A percentile compares a stretch with the other conserved stretches of the same genome.
These are phyloP conservation scores for Elsinoe batatas DNA, from an alignment of 2,329 filamentous ascomycete species.

Conservation along the genomic window DNA sequence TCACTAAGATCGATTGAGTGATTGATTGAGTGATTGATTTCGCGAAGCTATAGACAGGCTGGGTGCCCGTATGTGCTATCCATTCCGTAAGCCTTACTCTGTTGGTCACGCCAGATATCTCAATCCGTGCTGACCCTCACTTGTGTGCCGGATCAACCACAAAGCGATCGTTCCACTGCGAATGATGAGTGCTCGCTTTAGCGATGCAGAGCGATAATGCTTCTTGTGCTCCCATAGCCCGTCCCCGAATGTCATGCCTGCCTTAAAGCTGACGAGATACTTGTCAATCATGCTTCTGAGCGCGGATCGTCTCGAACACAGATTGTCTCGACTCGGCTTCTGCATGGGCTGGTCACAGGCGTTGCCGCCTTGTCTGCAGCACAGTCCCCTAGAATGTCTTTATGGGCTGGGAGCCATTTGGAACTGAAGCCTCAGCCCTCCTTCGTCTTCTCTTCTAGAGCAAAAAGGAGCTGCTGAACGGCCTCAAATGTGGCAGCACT, in stretches of 20 bases:
- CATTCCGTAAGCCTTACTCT: neutral
- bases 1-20: too few relatives aligned
- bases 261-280: neutral
- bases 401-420: too few relatives aligned
- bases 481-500: too few relatives aligned
- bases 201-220: neutral
- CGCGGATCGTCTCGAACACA: too few relatives aligned
- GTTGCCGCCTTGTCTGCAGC: too few relatives aligned
- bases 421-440: too few relatives aligned
- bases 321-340: too few relatives aligned
- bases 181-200: neutral
- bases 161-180: neutral
- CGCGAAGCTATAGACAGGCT: neutral
- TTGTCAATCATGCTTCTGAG: neutral
- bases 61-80: neutral
- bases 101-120: neutral
- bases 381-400: too few relatives aligned
- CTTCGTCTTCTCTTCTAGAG: too few relatives aligned
- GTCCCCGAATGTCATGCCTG: neutral
- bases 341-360: too few relatives aligned
- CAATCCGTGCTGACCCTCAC: neutral
- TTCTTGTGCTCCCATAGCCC: neutral
- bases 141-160: neutral
- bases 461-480: too few relatives aligned
- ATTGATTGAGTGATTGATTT: slow-evolving; percentile 16